Evolutionary conservation across 2,329 filamentous ascomycete species (phyloP).

Genomic region (Penicillium glabrum): DNA sequence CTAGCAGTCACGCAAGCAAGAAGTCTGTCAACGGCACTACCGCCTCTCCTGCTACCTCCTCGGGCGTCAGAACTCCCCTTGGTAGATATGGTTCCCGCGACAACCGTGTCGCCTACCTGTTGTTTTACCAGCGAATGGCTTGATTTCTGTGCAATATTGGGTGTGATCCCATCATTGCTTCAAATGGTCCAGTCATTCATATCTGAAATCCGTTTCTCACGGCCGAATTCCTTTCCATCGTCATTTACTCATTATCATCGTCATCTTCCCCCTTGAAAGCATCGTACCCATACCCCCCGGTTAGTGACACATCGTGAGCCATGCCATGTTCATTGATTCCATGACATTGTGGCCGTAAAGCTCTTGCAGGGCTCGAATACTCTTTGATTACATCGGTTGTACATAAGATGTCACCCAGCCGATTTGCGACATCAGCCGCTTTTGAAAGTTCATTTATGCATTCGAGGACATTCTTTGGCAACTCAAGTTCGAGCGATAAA

Average conservation of each 20-base stretch:
- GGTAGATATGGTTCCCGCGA: slow-evolving; percentile 68
- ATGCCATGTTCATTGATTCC: slow-evolving; percentile 1
- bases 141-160: slow-evolving; percentile 15
- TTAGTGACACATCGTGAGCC: background rate
- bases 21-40: slow-evolving; percentile 75
- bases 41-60: slow-evolving; percentile 52
- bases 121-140: slow-evolving; percentile 83
- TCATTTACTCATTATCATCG: background rate
- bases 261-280: slow-evolving; percentile 8
- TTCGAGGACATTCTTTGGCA: background rate
- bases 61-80: slow-evolving; percentile 58
- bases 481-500: background rate
- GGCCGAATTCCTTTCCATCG: background rate
- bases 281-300: slow-evolving; percentile 7
- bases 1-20: slow-evolving; percentile 52
- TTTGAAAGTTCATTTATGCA: background rate
- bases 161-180: background rate
- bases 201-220: background rate
- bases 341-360: background rate
- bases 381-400: slow-evolving; percentile 10
- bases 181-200: background rate
- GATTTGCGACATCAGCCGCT: background rate
- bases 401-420: background rate
- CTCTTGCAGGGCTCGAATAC: background rate
- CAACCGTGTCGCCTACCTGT: slow-evolving; percentile 94